Conservation (phyloP, 2,329 filamentous ascomycete species). For the Colletotrichum orchidophilum region DNA sequence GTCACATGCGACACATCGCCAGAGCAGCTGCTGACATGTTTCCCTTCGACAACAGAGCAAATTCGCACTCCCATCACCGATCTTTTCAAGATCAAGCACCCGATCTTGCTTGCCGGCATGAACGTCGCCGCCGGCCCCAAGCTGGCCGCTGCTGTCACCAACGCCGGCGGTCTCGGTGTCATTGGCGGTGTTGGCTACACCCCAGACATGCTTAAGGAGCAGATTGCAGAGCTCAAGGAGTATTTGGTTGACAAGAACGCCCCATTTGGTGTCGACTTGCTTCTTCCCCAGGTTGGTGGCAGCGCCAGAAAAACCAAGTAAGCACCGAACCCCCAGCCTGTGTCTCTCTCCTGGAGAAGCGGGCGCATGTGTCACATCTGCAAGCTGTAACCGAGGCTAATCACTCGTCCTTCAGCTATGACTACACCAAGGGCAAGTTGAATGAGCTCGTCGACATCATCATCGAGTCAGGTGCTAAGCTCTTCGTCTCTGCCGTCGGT, state of each 20-base stretch:
- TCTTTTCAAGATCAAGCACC: slow-evolving; percentile 98
- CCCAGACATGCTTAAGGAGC: slow-evolving; percentile 94
- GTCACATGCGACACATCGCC: slow-evolving; percentile 25
- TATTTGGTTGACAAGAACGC: slow-evolving; percentile 90
- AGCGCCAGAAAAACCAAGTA: slow-evolving; percentile 93
- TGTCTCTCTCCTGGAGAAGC: not conserved
- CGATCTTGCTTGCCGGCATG: slow-evolving; percentile 96
- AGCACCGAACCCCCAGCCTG: slow-evolving; percentile 36
- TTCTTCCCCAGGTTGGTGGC: slow-evolving; percentile 94
- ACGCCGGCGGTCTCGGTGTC: slow-evolving; percentile 95
- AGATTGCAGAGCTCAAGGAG: slow-evolving; percentile 93
- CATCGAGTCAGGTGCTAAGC: slow-evolving; percentile 88
- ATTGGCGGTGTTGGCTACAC: slow-evolving; percentile 97
- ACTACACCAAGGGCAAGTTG: slow-evolving; percentile 99
- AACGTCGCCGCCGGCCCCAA: slow-evolving; percentile 97
- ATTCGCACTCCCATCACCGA: slow-evolving; percentile 93
- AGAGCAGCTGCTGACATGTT: slow-evolving; percentile 35
- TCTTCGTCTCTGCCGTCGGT: slow-evolving; percentile 97
- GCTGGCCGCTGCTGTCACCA: slow-evolving; percentile 95
- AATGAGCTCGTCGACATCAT: slow-evolving; percentile 89
- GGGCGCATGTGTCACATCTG: not conserved
- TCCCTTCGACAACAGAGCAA: slow-evolving; percentile 66
- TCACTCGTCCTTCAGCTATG: slow-evolving; percentile 75
- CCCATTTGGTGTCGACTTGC: slow-evolving; percentile 92
- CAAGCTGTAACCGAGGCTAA: not conserved